Conservation (phyloP, 768 basidiomycete species). For the Rhizopogon sp. region DNA sequence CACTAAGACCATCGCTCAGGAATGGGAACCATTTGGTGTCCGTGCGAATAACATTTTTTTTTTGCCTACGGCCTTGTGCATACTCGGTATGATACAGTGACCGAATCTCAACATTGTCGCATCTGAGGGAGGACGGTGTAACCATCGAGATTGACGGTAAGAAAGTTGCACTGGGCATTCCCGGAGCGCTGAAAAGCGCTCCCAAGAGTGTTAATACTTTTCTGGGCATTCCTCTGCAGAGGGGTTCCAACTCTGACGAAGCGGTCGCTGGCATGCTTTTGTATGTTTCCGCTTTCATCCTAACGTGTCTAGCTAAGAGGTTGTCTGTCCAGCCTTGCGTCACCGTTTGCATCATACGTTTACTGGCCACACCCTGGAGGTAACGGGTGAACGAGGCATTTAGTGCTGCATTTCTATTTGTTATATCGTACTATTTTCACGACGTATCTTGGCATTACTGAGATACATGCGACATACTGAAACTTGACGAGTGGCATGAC, state of each 20-base stretch:
- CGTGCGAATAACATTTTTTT: constrained; percentile 81
- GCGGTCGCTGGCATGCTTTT: constrained; percentile 73
- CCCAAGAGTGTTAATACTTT: constrained; percentile 37
- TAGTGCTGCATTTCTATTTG: constrained; percentile 21
- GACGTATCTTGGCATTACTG: neutral
- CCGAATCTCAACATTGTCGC: neutral
- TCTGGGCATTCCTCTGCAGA: constrained; percentile 56
- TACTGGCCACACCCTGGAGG: constrained; percentile 78
- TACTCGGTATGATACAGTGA: constrained; percentile 49
- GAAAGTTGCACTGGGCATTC: constrained; percentile 79
- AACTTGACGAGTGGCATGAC: neutral
- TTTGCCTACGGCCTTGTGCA: constrained; percentile 74
- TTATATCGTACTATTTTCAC: neutral
- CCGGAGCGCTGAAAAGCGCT: constrained; percentile 41
- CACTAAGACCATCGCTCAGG: constrained; percentile 83
- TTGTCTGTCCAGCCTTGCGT: constrained; percentile 51
- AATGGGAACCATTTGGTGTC: constrained; percentile 81
- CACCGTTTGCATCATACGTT: constrained; percentile 80
- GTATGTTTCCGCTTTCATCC: constrained; percentile 37
- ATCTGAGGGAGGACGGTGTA: constrained; percentile 50
- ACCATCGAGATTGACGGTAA: constrained; percentile 79
- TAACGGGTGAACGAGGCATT: constrained; percentile 78
- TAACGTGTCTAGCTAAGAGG: neutral
- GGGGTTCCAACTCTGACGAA: constrained; percentile 69
- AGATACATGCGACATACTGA: too few species aligned